phyloP scores from a whole-genome alignment of 2,329 filamentous ascomycete species.

The Ceratocystis huliohia region DNA sequence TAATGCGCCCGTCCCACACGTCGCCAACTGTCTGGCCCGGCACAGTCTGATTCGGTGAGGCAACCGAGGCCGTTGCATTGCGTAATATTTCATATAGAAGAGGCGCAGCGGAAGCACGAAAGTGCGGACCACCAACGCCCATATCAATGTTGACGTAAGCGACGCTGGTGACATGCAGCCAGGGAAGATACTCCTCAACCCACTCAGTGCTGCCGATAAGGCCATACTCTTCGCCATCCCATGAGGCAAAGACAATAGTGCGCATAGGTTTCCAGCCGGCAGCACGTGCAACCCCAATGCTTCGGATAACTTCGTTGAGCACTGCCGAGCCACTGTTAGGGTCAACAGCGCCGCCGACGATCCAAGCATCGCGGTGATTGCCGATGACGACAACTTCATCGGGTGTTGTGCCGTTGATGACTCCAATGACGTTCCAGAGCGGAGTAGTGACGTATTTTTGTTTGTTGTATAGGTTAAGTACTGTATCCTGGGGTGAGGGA shows the following conservation, averaged over 20 bases:
- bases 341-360: conserved; percentile 70
- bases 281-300: conserved; percentile 57
- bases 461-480: conserved; percentile 62
- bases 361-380: conserved; percentile 89
- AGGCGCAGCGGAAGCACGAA: conserved; percentile 55
- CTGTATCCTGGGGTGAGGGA: conserved; percentile 59
- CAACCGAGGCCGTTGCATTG: conserved; percentile 50
- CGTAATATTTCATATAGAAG: conserved; percentile 61
- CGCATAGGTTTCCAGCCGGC: conserved; percentile 52
- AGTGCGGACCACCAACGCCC: conserved; percentile 52
- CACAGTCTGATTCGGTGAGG: conserved; percentile 66
- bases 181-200: conserved; percentile 80
- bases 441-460: conserved; percentile 73
- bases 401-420: conserved; percentile 74
- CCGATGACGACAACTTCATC: conserved; percentile 82
- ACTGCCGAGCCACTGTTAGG: conserved; percentile 73
- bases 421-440: conserved; percentile 82
- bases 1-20: conserved; percentile 49
- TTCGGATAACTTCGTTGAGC: conserved; percentile 64
- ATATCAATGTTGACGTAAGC: conserved; percentile 83
- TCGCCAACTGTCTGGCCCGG: conserved; percentile 57
- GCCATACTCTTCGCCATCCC: conserved; percentile 77
- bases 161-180: conserved; percentile 59
- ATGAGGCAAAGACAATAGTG: conserved; percentile 79
- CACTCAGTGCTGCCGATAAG: conserved; percentile 80